Evolutionary conservation across 371 early-diverging fungal genomes (phyloP), one percentile per base, ranked within the genome.

Genomic region (Syncephalastrum contaminatum): DNA sequence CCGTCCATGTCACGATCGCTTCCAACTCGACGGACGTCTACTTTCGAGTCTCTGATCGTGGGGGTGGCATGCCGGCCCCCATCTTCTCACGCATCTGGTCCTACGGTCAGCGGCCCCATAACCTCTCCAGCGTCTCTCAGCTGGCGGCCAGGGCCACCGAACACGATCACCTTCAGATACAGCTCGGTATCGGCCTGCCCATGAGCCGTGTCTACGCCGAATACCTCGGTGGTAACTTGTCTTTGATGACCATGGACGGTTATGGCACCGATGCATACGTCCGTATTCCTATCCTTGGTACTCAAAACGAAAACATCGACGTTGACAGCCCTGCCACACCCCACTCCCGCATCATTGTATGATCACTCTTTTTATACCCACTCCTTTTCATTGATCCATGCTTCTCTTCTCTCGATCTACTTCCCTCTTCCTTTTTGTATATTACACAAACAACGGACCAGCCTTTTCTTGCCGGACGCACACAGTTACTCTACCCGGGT

Each of bases 261-360:
- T 86, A 78, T 53, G 94, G 93, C 10, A 89, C 91, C 36, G 95
- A 94, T 56, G 89, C 88, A 1, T 94, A 93, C 64, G 83, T 94
- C 13, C 76, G 81, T 49, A 70, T 88, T 47, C 88, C 88, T 4
- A 62, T 73, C 7, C 67, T 86, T 36, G 88, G 88, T 20, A 85
- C 81, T 21, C 75, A 76, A 15, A 76, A 72, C 25, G 88, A 87
- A 66, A 82, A 87, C 39, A 52, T 80, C 41, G 73, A 72, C 24
- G 42, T 65, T 6, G 68, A 66, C 19, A 47, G 53, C 36, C 36
- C 36, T 5, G 10, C 36, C 12, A 30, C 36, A 30, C 2, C 36
- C 2, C 36, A 30, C 36, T 30, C 36, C 10, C 36, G 36, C 36
- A 30, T 30, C 36, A 12, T 30, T 30, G 36, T 30, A 30, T 30